Evolutionary conservation across 345 rosid genomes (phyloP), one percentile per base, ranked within the genome.

Genomic region (Citrus glauca): DNA sequence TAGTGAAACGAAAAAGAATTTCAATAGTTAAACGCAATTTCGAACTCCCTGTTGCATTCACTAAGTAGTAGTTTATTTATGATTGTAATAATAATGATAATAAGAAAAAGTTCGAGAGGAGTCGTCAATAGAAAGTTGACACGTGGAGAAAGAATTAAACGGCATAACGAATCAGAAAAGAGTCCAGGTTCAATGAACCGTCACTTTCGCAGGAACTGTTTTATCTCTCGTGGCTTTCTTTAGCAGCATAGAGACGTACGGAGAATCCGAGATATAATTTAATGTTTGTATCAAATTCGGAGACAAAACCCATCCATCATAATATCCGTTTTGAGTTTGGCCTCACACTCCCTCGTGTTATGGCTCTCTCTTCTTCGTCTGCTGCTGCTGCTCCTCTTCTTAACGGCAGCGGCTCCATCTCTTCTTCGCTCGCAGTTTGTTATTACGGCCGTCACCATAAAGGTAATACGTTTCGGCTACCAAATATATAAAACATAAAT

Each of bases 111-210:
- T 1, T 16, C 0, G 0, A 35, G 37, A 35, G 3, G 50, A 16
- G 19, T 50, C 2, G 20, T 50, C 16, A 50, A 50, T 17, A 14
- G 22, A 64, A 63, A 22, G 14, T 3, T n/a, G 77, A 37, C 77
- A 66, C 73, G 77, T 72, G 81, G 72, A 67, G 22, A 19, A 3
- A 22, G 38, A 24, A 17, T 35, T 32, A 22, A 78, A 24, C 2
- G 38, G 2, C 35, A 59, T 45, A 27, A 28, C 66, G 2, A 5
- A 28, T 25, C 13, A 14, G 30, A 13, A 16, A 28, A 62, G 8
- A 5, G 35, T 73, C 74, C 82, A 79, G 74, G 50, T 79, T 79
- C 82, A 79, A 79, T 40, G 82, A 66, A 73, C 33, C 66, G 37
- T 63, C 66, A 7, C 19, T 63, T 63, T 63, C 27, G 35, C 37